Conservation (phyloP, 306 rosid species). For the Abrus precatorius region DNA sequence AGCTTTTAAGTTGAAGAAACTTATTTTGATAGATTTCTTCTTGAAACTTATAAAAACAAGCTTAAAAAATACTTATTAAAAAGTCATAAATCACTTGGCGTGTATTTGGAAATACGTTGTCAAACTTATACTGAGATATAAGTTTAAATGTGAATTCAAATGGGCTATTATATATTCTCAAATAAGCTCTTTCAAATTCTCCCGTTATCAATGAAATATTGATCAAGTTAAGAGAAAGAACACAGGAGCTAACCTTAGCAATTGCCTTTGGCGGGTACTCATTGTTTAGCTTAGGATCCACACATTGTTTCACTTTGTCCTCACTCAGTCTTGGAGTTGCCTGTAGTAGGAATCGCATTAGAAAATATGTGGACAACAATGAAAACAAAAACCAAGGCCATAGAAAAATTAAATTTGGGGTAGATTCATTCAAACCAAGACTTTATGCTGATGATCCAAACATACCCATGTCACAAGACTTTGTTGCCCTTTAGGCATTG, state of each 20-base stretch:
- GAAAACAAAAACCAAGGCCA: constrained; percentile 4
- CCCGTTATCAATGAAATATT: neutral
- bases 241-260: constrained; percentile 71
- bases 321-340: constrained; percentile 98
- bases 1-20: neutral
- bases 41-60: neutral
- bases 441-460: neutral
- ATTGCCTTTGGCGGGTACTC: constrained; percentile 94
- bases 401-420: neutral
- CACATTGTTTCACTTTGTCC: constrained; percentile 95
- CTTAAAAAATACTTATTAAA: neutral
- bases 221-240: constrained; percentile 7
- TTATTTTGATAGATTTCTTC: neutral
- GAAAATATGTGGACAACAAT: neutral
- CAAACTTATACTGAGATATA: too few species aligned
- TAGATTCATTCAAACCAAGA: neutral
- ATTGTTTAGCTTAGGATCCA: constrained; percentile 90
- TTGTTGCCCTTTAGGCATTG: constrained; percentile 97
- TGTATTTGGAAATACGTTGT: too few species aligned
- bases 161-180: neutral
- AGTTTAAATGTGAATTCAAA: too few species aligned
- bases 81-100: neutral
- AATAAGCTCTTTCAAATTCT: neutral
- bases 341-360: constrained; percentile 52
- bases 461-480: constrained; percentile 98